Evolutionary conservation across 306 rosid genomes (phyloP).

Genomic region (Cucurbita ficifolia): DNA sequence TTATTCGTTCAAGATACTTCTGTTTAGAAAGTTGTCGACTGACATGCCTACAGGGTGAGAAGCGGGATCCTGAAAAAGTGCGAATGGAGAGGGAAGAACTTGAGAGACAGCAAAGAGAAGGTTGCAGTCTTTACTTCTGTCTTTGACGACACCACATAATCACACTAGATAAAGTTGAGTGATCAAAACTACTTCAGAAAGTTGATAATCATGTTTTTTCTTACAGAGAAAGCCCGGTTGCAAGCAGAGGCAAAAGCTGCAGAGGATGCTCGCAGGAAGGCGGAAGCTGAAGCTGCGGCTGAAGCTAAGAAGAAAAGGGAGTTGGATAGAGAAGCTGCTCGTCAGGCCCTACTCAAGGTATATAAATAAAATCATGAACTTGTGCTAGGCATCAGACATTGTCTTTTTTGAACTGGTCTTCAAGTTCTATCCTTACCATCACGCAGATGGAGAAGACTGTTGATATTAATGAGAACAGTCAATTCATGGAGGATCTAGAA

Average conservation of each 20-base stretch:
- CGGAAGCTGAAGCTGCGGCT: slow-evolving; percentile 67
- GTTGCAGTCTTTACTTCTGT: slow-evolving; percentile 19
- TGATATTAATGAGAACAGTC: slow-evolving; percentile 70
- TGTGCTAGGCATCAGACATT: not conserved
- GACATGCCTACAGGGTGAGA: slow-evolving; percentile 53
- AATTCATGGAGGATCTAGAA: slow-evolving; percentile 69
- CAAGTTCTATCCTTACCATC: not conserved
- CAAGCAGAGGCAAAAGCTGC: slow-evolving; percentile 95
- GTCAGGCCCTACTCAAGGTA: slow-evolving; percentile 77
- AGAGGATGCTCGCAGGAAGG: slow-evolving; percentile 73
- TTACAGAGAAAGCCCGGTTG: slow-evolving; percentile 75
- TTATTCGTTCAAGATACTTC: not conserved
- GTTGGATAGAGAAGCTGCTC: slow-evolving; percentile 88
- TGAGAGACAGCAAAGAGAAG: slow-evolving; percentile 73
- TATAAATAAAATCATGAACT: not conserved
- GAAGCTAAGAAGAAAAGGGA: slow-evolving; percentile 74
- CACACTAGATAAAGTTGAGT: not conserved
- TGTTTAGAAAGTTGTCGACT: not conserved
- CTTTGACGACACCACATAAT: not conserved
- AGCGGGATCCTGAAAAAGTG: slow-evolving; percentile 73
- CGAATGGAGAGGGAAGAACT: slow-evolving; percentile 79
- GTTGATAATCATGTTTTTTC: not conserved
- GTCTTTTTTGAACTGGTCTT: not conserved
- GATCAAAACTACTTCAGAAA: not conserved
- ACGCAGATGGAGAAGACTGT: slow-evolving; percentile 81